These are phyloP conservation scores for Ceratocystis smalleyi DNA, from an alignment of 2,329 filamentous ascomycete species.

Conservation along the genomic window DNA sequence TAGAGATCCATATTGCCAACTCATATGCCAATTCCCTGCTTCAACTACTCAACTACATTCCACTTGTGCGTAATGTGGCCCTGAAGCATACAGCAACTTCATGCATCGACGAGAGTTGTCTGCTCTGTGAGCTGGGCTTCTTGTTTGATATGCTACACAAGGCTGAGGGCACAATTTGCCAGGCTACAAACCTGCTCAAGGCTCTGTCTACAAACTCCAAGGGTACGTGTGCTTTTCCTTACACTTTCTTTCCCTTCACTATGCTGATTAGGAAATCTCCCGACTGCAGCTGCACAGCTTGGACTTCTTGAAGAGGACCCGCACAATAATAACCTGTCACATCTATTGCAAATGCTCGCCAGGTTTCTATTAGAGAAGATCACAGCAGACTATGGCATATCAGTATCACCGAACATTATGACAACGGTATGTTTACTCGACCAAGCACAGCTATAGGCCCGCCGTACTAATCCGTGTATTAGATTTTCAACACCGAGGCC, in stretches of 20 bases:
- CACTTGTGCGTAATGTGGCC: conserved; percentile 71
- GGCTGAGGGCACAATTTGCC: conserved; percentile 81
- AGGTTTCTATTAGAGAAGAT: conserved; percentile 76
- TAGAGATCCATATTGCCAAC: conserved; percentile 93
- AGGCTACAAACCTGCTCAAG: conserved; percentile 88
- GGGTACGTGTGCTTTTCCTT: conserved; percentile 30
- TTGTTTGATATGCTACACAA: conserved; percentile 97
- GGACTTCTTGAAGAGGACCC: conserved; percentile 75
- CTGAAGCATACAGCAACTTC: conserved; percentile 76
- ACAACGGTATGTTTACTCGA: conserved; percentile 40
- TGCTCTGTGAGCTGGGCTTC: conserved; percentile 88
- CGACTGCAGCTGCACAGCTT: conserved; percentile 37
- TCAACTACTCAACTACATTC: conserved; percentile 83
- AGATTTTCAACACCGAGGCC: conserved; percentile 53
- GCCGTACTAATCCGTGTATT: not conserved
- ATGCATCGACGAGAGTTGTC: conserved; percentile 67
- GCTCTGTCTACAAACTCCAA: conserved; percentile 72
- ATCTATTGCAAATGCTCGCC: conserved; percentile 65
- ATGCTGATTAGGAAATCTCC: not conserved
- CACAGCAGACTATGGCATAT: conserved; percentile 51
- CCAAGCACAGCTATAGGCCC: not conserved
- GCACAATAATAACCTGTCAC: conserved; percentile 50
- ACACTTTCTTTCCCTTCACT: not conserved
- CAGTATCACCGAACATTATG: conserved; percentile 46
- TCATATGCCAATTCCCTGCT: conserved; percentile 89